Percentiles rank a stretch among this genome's conserved stretches.
Evolutionary conservation across 2,329 filamentous ascomycete species (phyloP).

Genomic region (Keithomyces neogunnii): DNA sequence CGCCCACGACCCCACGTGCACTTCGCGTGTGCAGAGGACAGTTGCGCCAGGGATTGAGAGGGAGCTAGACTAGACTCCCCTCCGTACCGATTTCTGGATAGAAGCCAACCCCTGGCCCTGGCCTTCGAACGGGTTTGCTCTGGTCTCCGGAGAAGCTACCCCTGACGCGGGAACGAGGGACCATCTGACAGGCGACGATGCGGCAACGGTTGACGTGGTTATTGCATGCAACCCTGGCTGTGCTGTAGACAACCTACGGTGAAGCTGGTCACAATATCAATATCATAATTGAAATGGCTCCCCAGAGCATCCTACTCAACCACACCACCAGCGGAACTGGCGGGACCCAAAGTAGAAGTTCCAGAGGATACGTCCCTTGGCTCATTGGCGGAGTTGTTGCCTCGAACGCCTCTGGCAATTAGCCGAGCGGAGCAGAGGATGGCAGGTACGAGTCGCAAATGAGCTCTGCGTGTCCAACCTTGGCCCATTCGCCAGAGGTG

Average conservation of each 20-base stretch:
- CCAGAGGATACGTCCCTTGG: background rate
- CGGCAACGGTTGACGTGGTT: background rate
- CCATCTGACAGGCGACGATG: background rate
- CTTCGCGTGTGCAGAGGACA: background rate
- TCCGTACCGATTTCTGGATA: background rate
- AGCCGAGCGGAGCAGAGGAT: background rate
- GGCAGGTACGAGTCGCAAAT: conserved; percentile 2
- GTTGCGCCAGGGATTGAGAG: too few species aligned
- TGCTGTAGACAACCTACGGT: background rate
- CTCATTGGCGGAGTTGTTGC: background rate
- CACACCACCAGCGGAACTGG: too few species aligned
- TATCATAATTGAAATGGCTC: too few species aligned
- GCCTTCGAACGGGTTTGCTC: background rate
- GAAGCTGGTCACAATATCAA: background rate
- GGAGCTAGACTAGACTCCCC: background rate
- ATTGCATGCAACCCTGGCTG: background rate
- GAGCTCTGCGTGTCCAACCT: background rate
- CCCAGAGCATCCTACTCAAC: too few species aligned
- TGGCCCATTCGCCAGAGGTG: background rate
- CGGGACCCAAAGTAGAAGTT: background rate
- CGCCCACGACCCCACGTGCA: conserved; percentile 4
- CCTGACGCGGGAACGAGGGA: background rate
- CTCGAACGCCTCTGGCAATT: conserved; percentile 1
- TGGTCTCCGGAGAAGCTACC: background rate
- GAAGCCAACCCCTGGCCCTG: background rate